Conservation (phyloP, 768 basidiomycete genomes). For the Pleurotus giganteus region DNA sequence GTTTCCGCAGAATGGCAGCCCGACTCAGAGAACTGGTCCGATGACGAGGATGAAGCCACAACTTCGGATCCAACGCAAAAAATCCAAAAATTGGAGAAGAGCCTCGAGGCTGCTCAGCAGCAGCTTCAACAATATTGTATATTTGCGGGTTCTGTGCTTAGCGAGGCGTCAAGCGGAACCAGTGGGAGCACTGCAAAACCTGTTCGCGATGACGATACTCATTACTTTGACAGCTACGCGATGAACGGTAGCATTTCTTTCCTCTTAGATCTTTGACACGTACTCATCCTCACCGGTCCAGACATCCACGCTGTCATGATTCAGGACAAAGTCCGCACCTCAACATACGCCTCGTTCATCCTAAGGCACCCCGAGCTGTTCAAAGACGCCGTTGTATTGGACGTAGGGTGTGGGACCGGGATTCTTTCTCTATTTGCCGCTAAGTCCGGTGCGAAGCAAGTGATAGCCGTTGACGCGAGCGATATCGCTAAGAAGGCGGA, state of each 20-base stretch:
- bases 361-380: slow-evolving; percentile 79
- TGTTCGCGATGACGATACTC: slow-evolving; percentile 82
- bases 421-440: slow-evolving; percentile 92
- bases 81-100: slow-evolving; percentile 59
- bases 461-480: slow-evolving; percentile 91
- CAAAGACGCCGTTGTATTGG: slow-evolving; percentile 83
- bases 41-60: slow-evolving; percentile 62
- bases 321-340: slow-evolving; percentile 90
- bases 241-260: slow-evolving; percentile 65
- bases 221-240: slow-evolving; percentile 91
- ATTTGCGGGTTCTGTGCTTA: slow-evolving; percentile 45
- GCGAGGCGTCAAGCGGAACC: slow-evolving; percentile 39
- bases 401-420: slow-evolving; percentile 96
- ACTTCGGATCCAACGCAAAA: slow-evolving; percentile 35
- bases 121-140: slow-evolving; percentile 62
- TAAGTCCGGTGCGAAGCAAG: slow-evolving; percentile 82
- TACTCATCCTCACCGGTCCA: slow-evolving; percentile 23
- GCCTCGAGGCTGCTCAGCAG: slow-evolving; percentile 55
- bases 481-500: slow-evolving; percentile 75
- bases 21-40: slow-evolving; percentile 71
- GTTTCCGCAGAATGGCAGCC: slow-evolving; percentile 43
- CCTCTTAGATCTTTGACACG: background rate
- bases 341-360: slow-evolving; percentile 91
- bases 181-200: slow-evolving; percentile 23
- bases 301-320: slow-evolving; percentile 98